Evolutionary conservation across 169 alveolate genomes (phyloP).

Genomic region (Cryptosporidium muris): DNA sequence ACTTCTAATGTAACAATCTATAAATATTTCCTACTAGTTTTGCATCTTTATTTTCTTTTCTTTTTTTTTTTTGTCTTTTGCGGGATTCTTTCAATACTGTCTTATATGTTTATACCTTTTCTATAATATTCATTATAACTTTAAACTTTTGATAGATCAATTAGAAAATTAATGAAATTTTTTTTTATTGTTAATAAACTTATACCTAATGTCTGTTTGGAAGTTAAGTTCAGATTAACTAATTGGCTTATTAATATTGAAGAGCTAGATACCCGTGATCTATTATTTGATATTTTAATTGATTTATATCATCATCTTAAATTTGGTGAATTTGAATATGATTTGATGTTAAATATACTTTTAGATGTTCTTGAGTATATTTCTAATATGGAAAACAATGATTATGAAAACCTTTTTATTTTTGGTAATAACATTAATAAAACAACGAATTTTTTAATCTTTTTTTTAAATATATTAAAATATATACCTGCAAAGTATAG

Average conservation of each 20-base stretch:
- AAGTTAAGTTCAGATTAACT: conserved; percentile 27
- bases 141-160: too few relatives aligned
- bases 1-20: too few relatives aligned
- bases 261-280: conserved; percentile 3
- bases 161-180: conserved; percentile 58
- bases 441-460: too few relatives aligned
- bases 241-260: conserved; percentile 7
- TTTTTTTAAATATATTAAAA: too few relatives aligned
- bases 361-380: background rate
- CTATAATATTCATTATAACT: too few relatives aligned
- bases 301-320: background rate
- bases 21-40: too few relatives aligned
- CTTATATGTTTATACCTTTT: too few relatives aligned
- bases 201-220: conserved; percentile 36
- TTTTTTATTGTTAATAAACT: conserved; percentile 45
- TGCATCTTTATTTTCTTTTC: too few relatives aligned
- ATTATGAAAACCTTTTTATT: background rate
- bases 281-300: conserved; percentile 28
- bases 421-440: background rate
- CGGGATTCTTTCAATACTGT: too few relatives aligned
- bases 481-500: too few relatives aligned
- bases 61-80: too few relatives aligned
- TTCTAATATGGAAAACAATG: conserved; percentile 2
- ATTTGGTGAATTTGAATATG: conserved; percentile 4
- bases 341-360: background rate